Percentiles rank a stretch among this genome's conserved stretches.
phyloP scores from a whole-genome alignment of 176 grass and related monocot species.

The Neostapfia colusana region DNA sequence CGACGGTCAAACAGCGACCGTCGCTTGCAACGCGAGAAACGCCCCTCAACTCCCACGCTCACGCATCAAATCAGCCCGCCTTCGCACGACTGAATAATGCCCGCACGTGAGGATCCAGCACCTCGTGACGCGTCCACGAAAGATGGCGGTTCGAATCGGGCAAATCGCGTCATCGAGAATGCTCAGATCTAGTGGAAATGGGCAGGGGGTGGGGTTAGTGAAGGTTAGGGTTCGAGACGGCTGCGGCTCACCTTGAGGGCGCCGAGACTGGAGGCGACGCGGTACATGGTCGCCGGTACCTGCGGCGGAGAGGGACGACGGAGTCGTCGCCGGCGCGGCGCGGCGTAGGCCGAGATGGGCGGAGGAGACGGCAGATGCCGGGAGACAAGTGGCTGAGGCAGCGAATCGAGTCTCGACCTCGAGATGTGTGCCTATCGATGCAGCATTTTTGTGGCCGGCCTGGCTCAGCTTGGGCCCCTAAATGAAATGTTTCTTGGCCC shows the following conservation, averaged over 20 bases:
- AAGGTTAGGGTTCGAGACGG: constrained; percentile 7
- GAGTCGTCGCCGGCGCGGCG: constrained; percentile 26
- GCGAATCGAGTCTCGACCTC: constrained; percentile 10
- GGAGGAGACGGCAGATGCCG: constrained; percentile 5
- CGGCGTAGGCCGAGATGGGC: constrained; percentile 19
- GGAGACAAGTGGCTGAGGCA: constrained; percentile 32
- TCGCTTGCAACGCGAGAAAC: constrained; percentile 6
- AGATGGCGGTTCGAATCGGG: constrained; percentile 27
- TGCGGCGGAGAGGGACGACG: constrained; percentile 3
- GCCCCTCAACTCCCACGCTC: background rate
- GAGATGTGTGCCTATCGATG: background rate
- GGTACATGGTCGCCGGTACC: constrained; percentile 58
- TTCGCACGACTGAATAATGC: background rate
- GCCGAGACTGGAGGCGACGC: constrained; percentile 58
- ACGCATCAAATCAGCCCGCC: constrained; percentile 2
- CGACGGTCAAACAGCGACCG: constrained; percentile 1
- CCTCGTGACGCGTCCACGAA: background rate
- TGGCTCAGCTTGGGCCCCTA: background rate
- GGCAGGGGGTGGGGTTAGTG: background rate
- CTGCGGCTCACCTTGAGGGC: constrained; percentile 70
- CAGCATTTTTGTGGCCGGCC: background rate
- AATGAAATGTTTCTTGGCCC: background rate
- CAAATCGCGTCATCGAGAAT: background rate
- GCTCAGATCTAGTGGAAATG: constrained; percentile 45
- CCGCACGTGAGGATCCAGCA: background rate